Conservation (phyloP, 2,329 filamentous ascomycete species). For the Venturia asperata region DNA sequence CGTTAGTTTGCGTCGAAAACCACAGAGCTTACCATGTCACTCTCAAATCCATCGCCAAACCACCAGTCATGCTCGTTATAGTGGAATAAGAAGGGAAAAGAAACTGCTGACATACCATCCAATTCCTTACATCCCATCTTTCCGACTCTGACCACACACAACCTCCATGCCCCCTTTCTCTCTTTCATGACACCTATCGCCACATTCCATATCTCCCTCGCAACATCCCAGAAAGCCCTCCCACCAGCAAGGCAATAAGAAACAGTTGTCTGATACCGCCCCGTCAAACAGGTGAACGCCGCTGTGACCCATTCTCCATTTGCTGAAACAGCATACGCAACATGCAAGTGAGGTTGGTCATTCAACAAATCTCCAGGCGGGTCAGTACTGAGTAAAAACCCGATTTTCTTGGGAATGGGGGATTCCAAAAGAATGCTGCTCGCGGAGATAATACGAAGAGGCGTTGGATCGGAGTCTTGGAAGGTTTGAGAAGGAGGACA, state of each 20-base stretch:
- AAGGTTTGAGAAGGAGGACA: conserved; percentile 46
- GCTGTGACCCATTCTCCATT: conserved; percentile 73
- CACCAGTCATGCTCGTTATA: neutral
- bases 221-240: conserved; percentile 58
- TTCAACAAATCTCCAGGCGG: conserved; percentile 67
- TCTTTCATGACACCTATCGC: conserved; percentile 65
- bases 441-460: conserved; percentile 50
- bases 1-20: neutral
- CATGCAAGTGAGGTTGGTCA: conserved; percentile 73
- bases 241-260: conserved; percentile 62
- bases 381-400: conserved; percentile 62
- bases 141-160: conserved; percentile 66
- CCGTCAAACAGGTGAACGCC: conserved; percentile 73
- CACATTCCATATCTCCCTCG: conserved; percentile 69
- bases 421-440: conserved; percentile 69
- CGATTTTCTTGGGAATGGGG: conserved; percentile 58
- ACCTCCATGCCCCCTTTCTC: conserved; percentile 67
- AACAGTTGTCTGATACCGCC: conserved; percentile 63
- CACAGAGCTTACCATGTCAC: neutral
- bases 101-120: conserved; percentile 34
- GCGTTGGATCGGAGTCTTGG: conserved; percentile 38
- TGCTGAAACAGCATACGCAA: conserved; percentile 63
- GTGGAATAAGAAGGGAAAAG: neutral
- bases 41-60: neutral
- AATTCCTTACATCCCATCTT: conserved; percentile 61